Evolutionary conservation across 805 yeast species (phyloP), one percentile per base, ranked within the genome.

Genomic region (Teunomyces gatunensis): DNA sequence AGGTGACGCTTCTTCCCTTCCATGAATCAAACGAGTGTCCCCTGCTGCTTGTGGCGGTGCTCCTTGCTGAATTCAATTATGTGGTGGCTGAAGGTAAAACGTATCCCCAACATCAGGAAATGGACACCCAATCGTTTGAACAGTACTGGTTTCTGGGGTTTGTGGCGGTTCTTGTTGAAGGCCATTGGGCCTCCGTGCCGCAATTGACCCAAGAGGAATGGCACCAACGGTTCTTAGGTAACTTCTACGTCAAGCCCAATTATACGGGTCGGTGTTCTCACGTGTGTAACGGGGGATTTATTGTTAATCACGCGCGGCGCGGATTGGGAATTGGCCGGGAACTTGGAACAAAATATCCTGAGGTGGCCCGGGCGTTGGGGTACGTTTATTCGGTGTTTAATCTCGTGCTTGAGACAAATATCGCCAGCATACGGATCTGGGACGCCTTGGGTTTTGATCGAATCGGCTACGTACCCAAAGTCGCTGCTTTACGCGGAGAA

Each of bases 301-400:
- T 89, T 9, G 96, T 91, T 5, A 78, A 78, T 49, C 71, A 74
- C 6, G 53, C 53, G 0, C 68, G 69, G 21, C 75, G 97, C 51
- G 94, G 95, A 0, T 63, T 74, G 41, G 84, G 86, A 7, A 65
- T 88, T 12, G 97, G 96, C 1, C 74, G 68, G 30, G 76, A 76
- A n/a, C 59, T 91, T 59, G 97, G 95, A 4, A 68, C 69, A 47
- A 68, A 77, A 37, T 91, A 87, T 60, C 60, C 89, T 39, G 61
- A 67, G 44, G 82, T 85, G 80, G 97, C 94, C 0, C 91, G 95
- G 0, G 58, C 74, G 43, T 67, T 91, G 28, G 96, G 96, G 0
- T 91, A 85, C 65, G 80, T 76, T 5, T 88, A 88, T 58, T 84
- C 92, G 5, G 92, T 91, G 11, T 91, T 87, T 74, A 91, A 91